These are phyloP conservation scores for Sanguinoderma infundibulare DNA, from an alignment of 1,284 basidiomycete species.

Conservation along the genomic window DNA sequence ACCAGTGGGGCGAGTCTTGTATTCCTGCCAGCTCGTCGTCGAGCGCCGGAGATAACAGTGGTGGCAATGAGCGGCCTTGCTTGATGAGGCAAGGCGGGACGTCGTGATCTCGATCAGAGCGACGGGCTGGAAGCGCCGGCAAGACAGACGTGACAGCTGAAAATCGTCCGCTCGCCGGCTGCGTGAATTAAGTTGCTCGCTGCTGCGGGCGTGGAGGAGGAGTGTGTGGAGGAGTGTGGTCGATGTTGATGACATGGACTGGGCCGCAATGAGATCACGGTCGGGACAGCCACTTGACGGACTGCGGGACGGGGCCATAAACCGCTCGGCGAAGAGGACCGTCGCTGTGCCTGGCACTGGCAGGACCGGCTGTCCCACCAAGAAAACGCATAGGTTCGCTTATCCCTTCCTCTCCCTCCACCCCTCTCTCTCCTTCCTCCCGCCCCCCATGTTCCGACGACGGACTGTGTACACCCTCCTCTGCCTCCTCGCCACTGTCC, in stretches of 20 bases:
- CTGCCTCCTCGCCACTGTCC: conserved; percentile 81
- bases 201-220: not conserved
- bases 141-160: not conserved
- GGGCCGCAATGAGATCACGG: conserved; percentile 4
- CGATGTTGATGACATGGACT: no score
- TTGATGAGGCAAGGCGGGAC: not conserved
- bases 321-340: not conserved
- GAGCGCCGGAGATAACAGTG: not conserved
- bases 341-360: conserved; percentile 25
- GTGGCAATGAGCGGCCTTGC: no score
- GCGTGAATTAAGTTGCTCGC: no score
- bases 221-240: not conserved
- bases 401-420: conserved; percentile 19
- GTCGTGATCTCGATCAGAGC: not conserved
- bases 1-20: not conserved
- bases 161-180: not conserved
- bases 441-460: conserved; percentile 45
- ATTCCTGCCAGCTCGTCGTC: no score
- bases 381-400: conserved; percentile 17
- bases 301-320: conserved; percentile 20
- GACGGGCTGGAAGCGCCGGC: not conserved
- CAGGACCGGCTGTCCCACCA: conserved; percentile 14
- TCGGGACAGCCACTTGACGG: conserved; percentile 13
- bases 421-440: conserved; percentile 20
- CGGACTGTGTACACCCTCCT: conserved; percentile 74